phyloP scores from a whole-genome alignment of 129 eudicot genomes.

The Daucus carota region DNA sequence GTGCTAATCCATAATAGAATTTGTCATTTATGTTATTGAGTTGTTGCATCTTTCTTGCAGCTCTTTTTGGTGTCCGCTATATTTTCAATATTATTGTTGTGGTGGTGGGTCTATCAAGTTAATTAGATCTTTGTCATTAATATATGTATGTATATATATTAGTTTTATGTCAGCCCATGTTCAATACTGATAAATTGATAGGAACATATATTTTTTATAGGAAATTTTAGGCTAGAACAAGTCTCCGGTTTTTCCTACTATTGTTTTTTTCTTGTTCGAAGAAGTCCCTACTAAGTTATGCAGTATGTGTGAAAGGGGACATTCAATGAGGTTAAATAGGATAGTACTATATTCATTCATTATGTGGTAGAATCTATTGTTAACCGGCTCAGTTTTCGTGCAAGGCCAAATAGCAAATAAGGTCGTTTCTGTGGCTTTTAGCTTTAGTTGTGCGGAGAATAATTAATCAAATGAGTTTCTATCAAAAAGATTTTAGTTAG shows the following conservation, averaged over 20 bases:
- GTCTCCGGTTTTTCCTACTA: neutral
- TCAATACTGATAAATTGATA: neutral
- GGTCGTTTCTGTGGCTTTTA: neutral
- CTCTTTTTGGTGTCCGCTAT: neutral
- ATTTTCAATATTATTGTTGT: neutral
- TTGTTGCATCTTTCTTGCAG: neutral
- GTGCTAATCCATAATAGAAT: neutral
- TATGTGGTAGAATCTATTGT: neutral
- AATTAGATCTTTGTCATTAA: neutral
- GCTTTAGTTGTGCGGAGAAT: no score
- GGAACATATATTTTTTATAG: neutral
- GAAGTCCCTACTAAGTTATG: neutral
- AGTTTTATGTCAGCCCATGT: neutral
- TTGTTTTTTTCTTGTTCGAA: neutral
- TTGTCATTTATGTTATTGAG: no score
- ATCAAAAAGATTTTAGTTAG: no score
- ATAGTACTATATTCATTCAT: neutral
- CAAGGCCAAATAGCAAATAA: no score
- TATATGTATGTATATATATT: no score
- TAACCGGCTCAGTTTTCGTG: neutral
- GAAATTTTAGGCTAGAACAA: neutral
- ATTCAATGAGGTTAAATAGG: neutral
- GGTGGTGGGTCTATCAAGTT: neutral
- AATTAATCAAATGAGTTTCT: neutral
- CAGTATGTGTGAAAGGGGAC: neutral